Percentiles rank a stretch among this genome's conserved stretches.
Evolutionary conservation across 371 early-diverging fungal genomes (phyloP).

Genomic region (Ordospora pajunii): DNA sequence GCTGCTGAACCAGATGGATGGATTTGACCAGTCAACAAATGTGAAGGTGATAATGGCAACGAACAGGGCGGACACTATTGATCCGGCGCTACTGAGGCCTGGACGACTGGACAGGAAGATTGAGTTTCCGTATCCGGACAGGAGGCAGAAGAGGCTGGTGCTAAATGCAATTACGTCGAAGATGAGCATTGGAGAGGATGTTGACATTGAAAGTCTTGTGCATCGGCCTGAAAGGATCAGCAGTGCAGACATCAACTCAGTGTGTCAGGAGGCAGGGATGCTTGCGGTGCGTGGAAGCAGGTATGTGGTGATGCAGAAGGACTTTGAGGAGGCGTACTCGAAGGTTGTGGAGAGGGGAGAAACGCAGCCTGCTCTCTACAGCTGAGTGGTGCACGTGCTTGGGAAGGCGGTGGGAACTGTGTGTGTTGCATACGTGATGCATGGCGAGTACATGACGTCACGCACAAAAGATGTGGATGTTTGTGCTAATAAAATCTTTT

Average conservation of each 20-base stretch:
- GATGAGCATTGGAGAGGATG: constrained; percentile 94
- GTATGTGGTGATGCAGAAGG: constrained; percentile 86
- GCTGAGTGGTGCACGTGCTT: constrained; percentile 31
- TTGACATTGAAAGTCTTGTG: constrained; percentile 94
- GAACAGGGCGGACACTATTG: constrained; percentile 92
- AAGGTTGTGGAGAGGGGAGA: constrained; percentile 57
- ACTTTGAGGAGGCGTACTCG: constrained; percentile 80
- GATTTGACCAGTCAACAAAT: constrained; percentile 92
- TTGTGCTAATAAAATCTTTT: too few species aligned
- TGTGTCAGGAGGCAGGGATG: constrained; percentile 99
- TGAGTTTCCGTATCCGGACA: constrained; percentile 82
- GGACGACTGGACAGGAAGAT: constrained; percentile 94
- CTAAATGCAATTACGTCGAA: constrained; percentile 88
- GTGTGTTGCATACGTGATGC: too few species aligned
- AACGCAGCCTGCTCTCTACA: constrained; percentile 51
- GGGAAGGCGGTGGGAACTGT: too few species aligned
- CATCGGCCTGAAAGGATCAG: constrained; percentile 90
- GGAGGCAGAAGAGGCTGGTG: constrained; percentile 94
- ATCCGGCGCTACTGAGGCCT: constrained; percentile 85
- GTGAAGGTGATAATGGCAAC: constrained; percentile 99
- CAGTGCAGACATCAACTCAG: constrained; percentile 96
- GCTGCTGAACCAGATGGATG: constrained; percentile 98
- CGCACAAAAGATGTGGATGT: too few species aligned
- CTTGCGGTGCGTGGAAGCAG: constrained; percentile 91
- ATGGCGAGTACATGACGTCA: too few species aligned